These are phyloP conservation scores for Phytophthora palmivora DNA, from an alignment of 352 stramenopile genomes.

Conservation along the genomic window DNA sequence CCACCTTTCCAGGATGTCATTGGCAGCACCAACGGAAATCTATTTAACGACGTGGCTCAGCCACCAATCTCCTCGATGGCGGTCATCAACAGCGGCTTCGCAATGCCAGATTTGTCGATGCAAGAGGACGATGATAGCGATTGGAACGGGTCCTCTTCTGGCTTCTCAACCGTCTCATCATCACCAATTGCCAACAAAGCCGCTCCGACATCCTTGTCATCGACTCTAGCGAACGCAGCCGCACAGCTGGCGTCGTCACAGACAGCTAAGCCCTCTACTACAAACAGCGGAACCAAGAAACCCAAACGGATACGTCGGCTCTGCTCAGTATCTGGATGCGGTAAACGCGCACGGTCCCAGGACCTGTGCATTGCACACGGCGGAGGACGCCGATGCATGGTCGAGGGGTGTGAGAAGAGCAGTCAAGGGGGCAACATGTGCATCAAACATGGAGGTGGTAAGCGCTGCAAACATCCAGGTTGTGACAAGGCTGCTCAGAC, in stretches of 20 bases:
- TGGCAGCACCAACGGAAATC: constrained; percentile 7
- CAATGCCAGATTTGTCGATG: constrained; percentile 16
- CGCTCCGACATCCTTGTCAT: neutral
- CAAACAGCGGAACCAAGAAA: constrained; percentile 18
- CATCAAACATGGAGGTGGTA: constrained; percentile 85
- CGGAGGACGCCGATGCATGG: constrained; percentile 72
- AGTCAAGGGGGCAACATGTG: constrained; percentile 84
- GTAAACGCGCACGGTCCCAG: constrained; percentile 85
- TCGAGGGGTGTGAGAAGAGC: constrained; percentile 81
- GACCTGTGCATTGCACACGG: constrained; percentile 86
- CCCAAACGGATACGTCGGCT: constrained; percentile 49
- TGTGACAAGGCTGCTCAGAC: constrained; percentile 84
- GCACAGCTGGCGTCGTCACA: neutral
- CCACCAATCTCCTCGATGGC: constrained; percentile 14
- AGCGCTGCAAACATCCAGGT: constrained; percentile 70
- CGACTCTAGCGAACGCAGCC: neutral
- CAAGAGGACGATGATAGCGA: constrained; percentile 23
- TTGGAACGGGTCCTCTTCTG: constrained; percentile 39
- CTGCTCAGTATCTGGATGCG: constrained; percentile 71
- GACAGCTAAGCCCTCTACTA: neutral
- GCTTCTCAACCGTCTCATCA: constrained; percentile 28
- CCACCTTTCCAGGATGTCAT: constrained; percentile 11
- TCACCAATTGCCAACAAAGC: constrained; percentile 19
- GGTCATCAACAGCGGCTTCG: constrained; percentile 26
- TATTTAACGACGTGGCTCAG: constrained; percentile 34